Conservation (phyloP, 257 asterid species). For the Salvia rosmarinus region DNA sequence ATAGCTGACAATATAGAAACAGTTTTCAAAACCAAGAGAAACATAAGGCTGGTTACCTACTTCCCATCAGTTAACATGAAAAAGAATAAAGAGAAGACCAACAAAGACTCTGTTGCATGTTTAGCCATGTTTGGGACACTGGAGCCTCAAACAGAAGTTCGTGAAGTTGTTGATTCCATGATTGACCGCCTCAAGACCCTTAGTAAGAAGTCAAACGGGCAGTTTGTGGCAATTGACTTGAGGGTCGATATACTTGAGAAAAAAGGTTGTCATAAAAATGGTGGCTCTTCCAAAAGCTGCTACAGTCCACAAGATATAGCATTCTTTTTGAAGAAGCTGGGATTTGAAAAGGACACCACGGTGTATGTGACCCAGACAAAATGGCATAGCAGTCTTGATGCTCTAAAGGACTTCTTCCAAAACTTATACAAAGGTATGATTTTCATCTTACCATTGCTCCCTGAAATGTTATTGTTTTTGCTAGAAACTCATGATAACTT, state of each 20-base stretch:
- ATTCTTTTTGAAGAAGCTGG: constrained; percentile 67
- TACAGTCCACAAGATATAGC: constrained; percentile 78
- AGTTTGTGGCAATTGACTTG: constrained; percentile 84
- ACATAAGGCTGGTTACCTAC: constrained; percentile 77
- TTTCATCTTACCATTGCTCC: constrained; percentile 1
- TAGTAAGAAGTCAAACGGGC: constrained; percentile 79
- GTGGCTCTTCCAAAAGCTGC: constrained; percentile 72
- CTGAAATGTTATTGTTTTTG: background rate
- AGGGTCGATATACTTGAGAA: constrained; percentile 88
- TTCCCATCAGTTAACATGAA: constrained; percentile 95
- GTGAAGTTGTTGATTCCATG: constrained; percentile 87
- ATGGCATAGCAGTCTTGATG: constrained; percentile 84
- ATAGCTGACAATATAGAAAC: constrained; percentile 74
- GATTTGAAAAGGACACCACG: constrained; percentile 72
- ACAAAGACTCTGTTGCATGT: constrained; percentile 70
- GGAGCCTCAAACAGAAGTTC: constrained; percentile 75
- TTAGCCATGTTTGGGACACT: constrained; percentile 90
- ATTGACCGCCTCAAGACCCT: constrained; percentile 73
- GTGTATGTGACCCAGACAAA: constrained; percentile 78
- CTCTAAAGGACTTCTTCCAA: constrained; percentile 76
- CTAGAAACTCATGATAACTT: background rate
- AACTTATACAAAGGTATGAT: constrained; percentile 75
- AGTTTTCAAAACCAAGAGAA: constrained; percentile 71
- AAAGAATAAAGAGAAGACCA: constrained; percentile 57
- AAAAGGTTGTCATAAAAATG: constrained; percentile 67